A percentile compares a stretch with the other conserved stretches of the same genome.
Conservation (phyloP, 306 rosid species). For the Begonia peltatifolia region DNA sequence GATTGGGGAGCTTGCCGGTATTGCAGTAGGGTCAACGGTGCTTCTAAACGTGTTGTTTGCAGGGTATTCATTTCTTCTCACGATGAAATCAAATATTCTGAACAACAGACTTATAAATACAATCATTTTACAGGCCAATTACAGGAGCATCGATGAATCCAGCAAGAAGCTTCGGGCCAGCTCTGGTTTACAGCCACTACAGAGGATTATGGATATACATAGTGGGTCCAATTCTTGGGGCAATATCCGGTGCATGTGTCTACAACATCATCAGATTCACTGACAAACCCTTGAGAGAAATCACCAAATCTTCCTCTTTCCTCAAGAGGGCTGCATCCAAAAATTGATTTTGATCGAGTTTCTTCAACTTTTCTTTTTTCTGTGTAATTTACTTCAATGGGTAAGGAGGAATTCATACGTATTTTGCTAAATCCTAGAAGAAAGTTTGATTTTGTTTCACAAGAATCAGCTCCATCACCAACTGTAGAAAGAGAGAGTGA, state of each 20-base stretch:
- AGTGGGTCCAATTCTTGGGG: slow-evolving; percentile 36
- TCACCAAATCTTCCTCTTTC: slow-evolving; percentile 53
- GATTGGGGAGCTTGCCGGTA: slow-evolving; percentile 89
- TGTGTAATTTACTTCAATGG: too few species aligned
- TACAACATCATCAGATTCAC: slow-evolving; percentile 52
- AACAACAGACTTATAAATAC: too few species aligned
- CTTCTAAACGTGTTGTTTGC: slow-evolving; percentile 65
- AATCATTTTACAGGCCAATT: slow-evolving; percentile 30
- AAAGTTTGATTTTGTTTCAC: too few species aligned
- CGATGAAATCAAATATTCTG: neutral
- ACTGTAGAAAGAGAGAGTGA: too few species aligned
- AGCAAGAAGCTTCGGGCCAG: slow-evolving; percentile 78
- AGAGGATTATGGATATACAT: slow-evolving; percentile 59
- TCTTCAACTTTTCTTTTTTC: too few species aligned
- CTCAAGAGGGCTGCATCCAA: slow-evolving; percentile 14
- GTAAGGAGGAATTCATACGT: too few species aligned
- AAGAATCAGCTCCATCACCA: neutral
- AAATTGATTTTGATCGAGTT: neutral
- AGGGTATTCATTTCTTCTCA: slow-evolving; percentile 29
- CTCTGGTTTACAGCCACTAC: slow-evolving; percentile 30
- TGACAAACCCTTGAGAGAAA: slow-evolving; percentile 45
- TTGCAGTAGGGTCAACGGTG: slow-evolving; percentile 65
- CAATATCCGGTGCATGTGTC: slow-evolving; percentile 42
- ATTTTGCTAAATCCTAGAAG: too few species aligned
- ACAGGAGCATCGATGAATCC: slow-evolving; percentile 96